Evolutionary conservation across 2,329 filamentous ascomycete species (phyloP), one percentile per base, ranked within the genome.

Genomic region (Pyricularia grisea): DNA sequence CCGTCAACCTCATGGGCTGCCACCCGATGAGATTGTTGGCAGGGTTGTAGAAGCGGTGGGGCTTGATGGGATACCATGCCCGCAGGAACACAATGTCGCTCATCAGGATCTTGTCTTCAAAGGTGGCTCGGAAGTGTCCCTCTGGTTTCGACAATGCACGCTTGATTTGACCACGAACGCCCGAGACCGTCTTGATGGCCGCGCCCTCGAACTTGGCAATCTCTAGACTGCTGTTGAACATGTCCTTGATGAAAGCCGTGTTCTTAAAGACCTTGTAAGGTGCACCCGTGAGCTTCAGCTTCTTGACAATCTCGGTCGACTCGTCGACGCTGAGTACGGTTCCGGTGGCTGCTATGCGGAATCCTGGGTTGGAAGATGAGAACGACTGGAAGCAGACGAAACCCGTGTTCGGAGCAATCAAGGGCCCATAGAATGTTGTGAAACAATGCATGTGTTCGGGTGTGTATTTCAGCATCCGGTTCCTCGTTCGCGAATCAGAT

Each of bases 401-500:
- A 70, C 94, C 93, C 2, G 94, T 97, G 79, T 97, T 97, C 14
- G 96, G 95, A 0, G 95, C 93, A 70, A 97, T 93, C 9, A 99
- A 87, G 0, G 96, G 95, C 0, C 94, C 95, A 76, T 97, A 98
- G 79, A 98, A 93, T 67, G 94, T 97, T 60, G 88, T 95, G 77
- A 97, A 97, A 81, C 96, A 99, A 81, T 98, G 95, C 93, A 97
- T 98, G 77, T 99, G 95, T 82, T 99, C 96, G 0, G 95, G 96
- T 0, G 94, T 97, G 80, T 99, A 99, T 80, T 99, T 99, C 71
- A 99, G 87, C 94, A 99, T 97, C 69, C 95, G 90, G 80, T 98
- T 97, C 72, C 95, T 87, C 30, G 92, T 96, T 74, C 95, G 88
- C 71, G 92, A 97, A 79, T 98, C 95, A 28, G 92, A 95, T 69